Conservation (phyloP, 805 yeast genomes). For the Cyberlindnera veronae region DNA sequence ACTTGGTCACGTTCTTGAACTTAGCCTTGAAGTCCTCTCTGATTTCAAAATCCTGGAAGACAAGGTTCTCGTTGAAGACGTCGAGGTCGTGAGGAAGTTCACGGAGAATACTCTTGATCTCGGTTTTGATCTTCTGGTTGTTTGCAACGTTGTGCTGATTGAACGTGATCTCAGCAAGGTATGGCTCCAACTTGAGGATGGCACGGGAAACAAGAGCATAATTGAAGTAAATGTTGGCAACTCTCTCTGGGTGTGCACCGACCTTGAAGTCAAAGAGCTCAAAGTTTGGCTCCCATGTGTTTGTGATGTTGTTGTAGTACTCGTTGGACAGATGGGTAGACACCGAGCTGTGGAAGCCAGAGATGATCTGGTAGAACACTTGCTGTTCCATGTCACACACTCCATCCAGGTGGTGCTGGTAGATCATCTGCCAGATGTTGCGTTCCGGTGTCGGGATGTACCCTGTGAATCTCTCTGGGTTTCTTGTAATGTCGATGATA, state of each 20-base stretch:
- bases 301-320: conserved; percentile 64
- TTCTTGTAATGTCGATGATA: conserved; percentile 78
- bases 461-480: conserved; percentile 96
- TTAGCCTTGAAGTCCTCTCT: conserved; percentile 85
- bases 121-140: conserved; percentile 42
- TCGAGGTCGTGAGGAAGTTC: conserved; percentile 26
- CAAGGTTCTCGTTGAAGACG: conserved; percentile 48
- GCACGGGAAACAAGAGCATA: conserved; percentile 86
- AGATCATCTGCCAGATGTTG: conserved; percentile 90
- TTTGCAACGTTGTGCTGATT: conserved; percentile 38
- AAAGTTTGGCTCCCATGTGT: conserved; percentile 80
- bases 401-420: conserved; percentile 60
- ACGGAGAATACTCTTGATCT: conserved; percentile 31
- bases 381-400: conserved; percentile 79
- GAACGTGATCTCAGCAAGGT: conserved; percentile 48
- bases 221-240: conserved; percentile 87
- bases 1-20: conserved; percentile 83
- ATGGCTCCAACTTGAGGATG: conserved; percentile 59
- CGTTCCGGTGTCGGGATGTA: conserved; percentile 90
- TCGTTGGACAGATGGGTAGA: conserved; percentile 91
- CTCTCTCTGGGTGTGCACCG: conserved; percentile 82
- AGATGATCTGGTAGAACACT: conserved; percentile 78
- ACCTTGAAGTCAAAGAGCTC: conserved; percentile 83
- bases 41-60: conserved; percentile 50
- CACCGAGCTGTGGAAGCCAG: conserved; percentile 95